Evolutionary conservation across 2,329 filamentous ascomycete species (phyloP), one percentile per base, ranked within the genome.

Genomic region (Neonectria coccinea): DNA sequence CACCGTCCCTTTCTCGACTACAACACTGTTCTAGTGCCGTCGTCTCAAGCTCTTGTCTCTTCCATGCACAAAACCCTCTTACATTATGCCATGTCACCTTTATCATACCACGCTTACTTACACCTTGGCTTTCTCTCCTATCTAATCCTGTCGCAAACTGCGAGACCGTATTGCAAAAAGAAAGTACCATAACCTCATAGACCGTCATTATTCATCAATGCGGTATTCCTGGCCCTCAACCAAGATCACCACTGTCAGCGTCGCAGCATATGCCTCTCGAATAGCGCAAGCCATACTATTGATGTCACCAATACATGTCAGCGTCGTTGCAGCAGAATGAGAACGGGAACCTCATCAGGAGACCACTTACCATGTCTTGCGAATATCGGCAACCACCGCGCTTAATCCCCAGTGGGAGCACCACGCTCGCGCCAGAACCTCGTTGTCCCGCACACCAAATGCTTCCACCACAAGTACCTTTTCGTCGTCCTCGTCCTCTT

Each of bases 381-480:
- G 81, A 56, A 92, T 76, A 76, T 93, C 89, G 9, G 90, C 90
- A 62, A 93, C 86, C 18, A 94, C 80, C 1, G 91, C 91, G 73
- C 86, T 89, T 71, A 92, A 78, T 2, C 91, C 91, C 86, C 90
- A 92, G 72, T 92, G 89, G 59, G 90, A 86, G 75, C 91, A 93
- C 91, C 91, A 94, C 7, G 91, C 91, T 66, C 91, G 82, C 1
- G 89, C 91, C 71, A 94, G 84, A 4, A 93, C 91, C 77, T 93
- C 91, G 69, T 93, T 93, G 76, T 93, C 91, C 53, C 83, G 82
- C 22, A 91, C 90, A 1, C 91, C 91, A 75, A 92, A 89, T 0
- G 91, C 89, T 78, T 93, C 90, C 14, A 93, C 84, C 5, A 91
- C 89, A 9, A 94, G 81, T 4, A 94, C 90, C 70, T 86, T 86